Evolutionary conservation across 768 basidiomycete genomes (phyloP).

Genomic region (Lentinula lateritia): DNA sequence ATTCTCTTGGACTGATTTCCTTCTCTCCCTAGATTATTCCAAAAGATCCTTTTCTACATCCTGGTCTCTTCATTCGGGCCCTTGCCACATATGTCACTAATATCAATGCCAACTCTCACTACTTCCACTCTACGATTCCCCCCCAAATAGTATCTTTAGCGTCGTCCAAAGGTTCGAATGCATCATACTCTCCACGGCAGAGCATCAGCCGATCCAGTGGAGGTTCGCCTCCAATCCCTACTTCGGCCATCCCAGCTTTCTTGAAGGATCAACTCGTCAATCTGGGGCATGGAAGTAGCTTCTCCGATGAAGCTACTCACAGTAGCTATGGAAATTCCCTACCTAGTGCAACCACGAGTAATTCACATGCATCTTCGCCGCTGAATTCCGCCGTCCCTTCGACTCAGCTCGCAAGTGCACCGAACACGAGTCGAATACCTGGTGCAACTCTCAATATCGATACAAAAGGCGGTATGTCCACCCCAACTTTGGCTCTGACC

Average conservation of each 20-base stretch:
- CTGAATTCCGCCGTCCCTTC: not conserved
- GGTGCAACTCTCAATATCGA: not conserved
- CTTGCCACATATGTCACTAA: conserved; percentile 34
- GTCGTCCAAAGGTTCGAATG: not conserved
- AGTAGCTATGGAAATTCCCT: not conserved
- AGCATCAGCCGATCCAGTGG: not conserved
- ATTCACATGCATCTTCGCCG: not conserved
- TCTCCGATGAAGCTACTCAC: not conserved
- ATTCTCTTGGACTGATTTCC: no score
- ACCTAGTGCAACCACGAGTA: not conserved
- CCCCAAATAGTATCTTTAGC: conserved; percentile 9
- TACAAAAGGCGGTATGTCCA: not conserved
- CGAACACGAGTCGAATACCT: not conserved
- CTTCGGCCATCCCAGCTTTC: conserved; percentile 5
- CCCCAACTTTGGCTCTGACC: not conserved
- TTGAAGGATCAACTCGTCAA: conserved; percentile 2
- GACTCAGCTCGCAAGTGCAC: not conserved
- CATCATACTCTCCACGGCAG: not conserved
- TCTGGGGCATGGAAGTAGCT: not conserved
- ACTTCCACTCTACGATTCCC: conserved; percentile 14
- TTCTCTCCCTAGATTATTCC: conserved; percentile 35
- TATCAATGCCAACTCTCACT: conserved; percentile 12
- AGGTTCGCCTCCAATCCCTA: conserved; percentile 4
- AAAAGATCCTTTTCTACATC: conserved; percentile 77
- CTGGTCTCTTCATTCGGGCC: conserved; percentile 47